Conservation (phyloP, 2,329 filamentous ascomycete genomes). For the Ceratocystis huliohia region DNA sequence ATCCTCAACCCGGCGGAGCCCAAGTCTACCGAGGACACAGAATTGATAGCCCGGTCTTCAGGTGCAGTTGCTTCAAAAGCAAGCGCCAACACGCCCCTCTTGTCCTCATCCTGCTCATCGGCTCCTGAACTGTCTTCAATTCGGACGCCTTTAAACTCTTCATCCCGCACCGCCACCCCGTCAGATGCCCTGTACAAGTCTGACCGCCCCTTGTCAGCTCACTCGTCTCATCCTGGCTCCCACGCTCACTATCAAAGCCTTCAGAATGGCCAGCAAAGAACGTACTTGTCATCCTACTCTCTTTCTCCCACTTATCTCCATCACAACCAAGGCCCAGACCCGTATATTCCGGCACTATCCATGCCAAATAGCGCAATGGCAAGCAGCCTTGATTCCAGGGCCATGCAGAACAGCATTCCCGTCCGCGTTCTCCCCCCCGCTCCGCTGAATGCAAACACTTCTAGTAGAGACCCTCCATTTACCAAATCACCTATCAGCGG, state of each 20-base stretch:
- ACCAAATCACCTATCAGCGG: slow-evolving; percentile 34
- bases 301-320: background rate
- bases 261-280: too few species aligned
- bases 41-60: background rate
- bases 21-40: slow-evolving; percentile 27
- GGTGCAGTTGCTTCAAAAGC: background rate
- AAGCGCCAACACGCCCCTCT: background rate
- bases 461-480: slow-evolving; percentile 10
- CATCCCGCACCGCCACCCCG: background rate
- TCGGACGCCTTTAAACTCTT: background rate
- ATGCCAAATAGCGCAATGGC: background rate
- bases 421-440: slow-evolving; percentile 27
- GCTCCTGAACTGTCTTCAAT: background rate
- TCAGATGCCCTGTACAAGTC: background rate
- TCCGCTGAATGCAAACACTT: too few species aligned
- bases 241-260: background rate
- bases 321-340: background rate
- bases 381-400: background rate
- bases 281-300: background rate
- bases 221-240: background rate
- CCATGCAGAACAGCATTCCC: background rate
- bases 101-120: background rate
- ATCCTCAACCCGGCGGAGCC: slow-evolving; percentile 51
- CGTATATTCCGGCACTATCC: background rate
- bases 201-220: background rate